phyloP scores from a whole-genome alignment of 192 early-diverging fungal genomes.

The Podochytrium sp. region DNA sequence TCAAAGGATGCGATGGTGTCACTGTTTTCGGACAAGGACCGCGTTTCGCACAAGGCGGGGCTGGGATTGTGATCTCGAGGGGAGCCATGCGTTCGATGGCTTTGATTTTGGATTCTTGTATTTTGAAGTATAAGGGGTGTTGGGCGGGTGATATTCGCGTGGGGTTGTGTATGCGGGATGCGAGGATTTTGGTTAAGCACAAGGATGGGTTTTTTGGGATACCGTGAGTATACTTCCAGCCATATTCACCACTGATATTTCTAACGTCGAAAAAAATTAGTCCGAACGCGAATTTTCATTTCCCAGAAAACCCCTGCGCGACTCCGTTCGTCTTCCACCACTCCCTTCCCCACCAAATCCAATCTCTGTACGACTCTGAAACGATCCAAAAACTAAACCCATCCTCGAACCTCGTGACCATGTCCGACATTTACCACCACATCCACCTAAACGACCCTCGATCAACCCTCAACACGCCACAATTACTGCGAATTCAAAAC shows the following conservation, averaged over 20 bases:
- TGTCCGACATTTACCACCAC: slow-evolving; percentile 19
- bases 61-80: slow-evolving; percentile 40
- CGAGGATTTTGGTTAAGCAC: slow-evolving; percentile 30
- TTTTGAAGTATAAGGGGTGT: slow-evolving; percentile 28
- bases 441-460: not conserved
- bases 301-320: slow-evolving; percentile 42
- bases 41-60: slow-evolving; percentile 45
- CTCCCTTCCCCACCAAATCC: slow-evolving; percentile 33
- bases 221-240: slow-evolving; percentile 7
- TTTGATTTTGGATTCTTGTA: slow-evolving; percentile 30
- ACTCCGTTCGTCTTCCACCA: slow-evolving; percentile 48
- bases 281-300: slow-evolving; percentile 24
- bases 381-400: too few relatives aligned
- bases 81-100: slow-evolving; percentile 18
- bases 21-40: slow-evolving; percentile 37
- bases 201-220: slow-evolving; percentile 23
- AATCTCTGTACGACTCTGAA: slow-evolving; percentile 34
- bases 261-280: not conserved
- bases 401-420: not conserved
- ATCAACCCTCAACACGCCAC: not conserved
- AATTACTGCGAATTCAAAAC: not conserved
- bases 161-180: slow-evolving; percentile 47
- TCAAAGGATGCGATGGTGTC: slow-evolving; percentile 45
- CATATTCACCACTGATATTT: not conserved
- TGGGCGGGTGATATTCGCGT: slow-evolving; percentile 48